Evolutionary conservation across 164 flowering plant species (phyloP), one percentile per base, ranked within the genome.

Genomic region (Brasenia schreberi): DNA sequence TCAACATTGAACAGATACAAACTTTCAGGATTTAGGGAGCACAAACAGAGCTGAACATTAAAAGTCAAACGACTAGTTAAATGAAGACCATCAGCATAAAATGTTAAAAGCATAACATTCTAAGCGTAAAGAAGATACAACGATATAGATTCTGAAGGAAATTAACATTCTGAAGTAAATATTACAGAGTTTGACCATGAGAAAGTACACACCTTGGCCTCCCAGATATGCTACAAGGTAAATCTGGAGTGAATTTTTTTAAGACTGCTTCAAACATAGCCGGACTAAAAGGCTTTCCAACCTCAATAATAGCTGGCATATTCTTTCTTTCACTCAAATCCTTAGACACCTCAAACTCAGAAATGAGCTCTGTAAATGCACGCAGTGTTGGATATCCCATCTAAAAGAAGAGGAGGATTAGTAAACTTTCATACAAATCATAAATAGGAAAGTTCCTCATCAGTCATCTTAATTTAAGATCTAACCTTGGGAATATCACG

Each of bases 181-280:
- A 1, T 33, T 33, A 33, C 39, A 49, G 10, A 49, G 14, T 12
- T 49, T 49, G 16, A 49, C 56, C 56, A 49, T 9, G 12, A 49
- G 58, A 63, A 49, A 42, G 19, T 43, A 75, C 85, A 75, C 69
- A 89, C 99, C 99, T 92, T 65, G 93, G 87, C 79, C 98, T 77
- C 59, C 97, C 90, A 10, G 87, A 84, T 44, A 83, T 79, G 76
- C 87, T 69, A 72, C 73, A 73, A 7, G 91, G 83, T 6, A 92
- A 73, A 74, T 92, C 99, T 43, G 99, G 98, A 67, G 98, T 85
- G 72, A 95, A 95, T 45, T 80, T 84, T 69, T 80, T 85, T 69
- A 95, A 83, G 69, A 92, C 86, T 12, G 64, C 72, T 72, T 88
- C 98, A 80, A 95, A 95, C 97, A 92, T 90, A 62, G 76, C 65